phyloP scores from a whole-genome alignment of 306 rosid species.

The Chamaecrista fasciculata region DNA sequence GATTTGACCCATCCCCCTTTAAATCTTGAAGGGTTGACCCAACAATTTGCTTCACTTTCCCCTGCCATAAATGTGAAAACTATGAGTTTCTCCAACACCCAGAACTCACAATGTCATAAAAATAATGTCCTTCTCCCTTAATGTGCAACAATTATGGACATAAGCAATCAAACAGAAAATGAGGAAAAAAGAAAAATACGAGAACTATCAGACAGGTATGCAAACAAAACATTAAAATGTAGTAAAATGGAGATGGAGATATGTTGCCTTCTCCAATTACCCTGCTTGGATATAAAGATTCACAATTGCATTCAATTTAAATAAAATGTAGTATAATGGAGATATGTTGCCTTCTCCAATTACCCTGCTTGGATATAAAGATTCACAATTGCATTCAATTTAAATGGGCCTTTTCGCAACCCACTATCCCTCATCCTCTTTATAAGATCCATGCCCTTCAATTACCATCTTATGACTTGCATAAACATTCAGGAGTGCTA shows the following conservation, averaged over 20 bases:
- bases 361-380: conserved; percentile 65
- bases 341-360: conserved; percentile 63
- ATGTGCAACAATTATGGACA: background rate
- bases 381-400: conserved; percentile 69
- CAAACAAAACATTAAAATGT: no score
- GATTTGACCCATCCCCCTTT: conserved; percentile 55
- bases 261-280: conserved; percentile 63
- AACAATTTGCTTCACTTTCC: conserved; percentile 89
- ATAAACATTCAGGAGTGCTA: conserved; percentile 54
- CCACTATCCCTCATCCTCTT: conserved; percentile 58
- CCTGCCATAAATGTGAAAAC: conserved; percentile 43
- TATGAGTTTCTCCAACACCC: background rate
- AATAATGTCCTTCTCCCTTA: background rate
- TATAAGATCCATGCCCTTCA: conserved; percentile 69
- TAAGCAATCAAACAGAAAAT: background rate
- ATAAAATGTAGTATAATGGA: no score
- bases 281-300: conserved; percentile 62
- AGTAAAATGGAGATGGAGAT: no score
- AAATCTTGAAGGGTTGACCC: conserved; percentile 92
- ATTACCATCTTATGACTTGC: conserved; percentile 49
- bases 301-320: conserved; percentile 69
- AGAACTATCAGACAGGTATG: no score
- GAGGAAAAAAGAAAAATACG: background rate
- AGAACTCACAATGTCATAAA: background rate
- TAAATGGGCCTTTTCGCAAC: conserved; percentile 41